These are phyloP conservation scores for Trichoderma gamsii DNA, from an alignment of 495 filamentous ascomycete genomes.

Conservation along the genomic window DNA sequence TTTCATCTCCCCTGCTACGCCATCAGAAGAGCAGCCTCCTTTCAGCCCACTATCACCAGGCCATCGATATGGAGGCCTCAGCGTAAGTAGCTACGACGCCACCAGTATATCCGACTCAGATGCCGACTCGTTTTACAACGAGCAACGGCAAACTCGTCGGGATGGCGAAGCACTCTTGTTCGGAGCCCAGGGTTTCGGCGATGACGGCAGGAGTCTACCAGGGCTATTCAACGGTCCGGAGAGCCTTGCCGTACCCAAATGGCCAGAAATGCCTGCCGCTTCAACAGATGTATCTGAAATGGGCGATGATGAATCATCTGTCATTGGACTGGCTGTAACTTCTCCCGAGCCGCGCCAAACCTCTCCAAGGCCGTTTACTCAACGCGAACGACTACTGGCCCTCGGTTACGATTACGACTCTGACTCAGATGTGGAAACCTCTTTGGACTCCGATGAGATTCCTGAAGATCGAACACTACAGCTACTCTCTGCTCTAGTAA, in stretches of 20 bases:
- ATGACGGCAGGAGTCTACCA: slow-evolving; percentile 30
- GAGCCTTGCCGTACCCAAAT: background rate
- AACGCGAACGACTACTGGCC: background rate
- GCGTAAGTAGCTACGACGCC: slow-evolving; percentile 7
- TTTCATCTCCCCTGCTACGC: background rate
- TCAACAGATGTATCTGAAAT: background rate
- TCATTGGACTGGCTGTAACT: background rate
- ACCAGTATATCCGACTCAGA: slow-evolving; percentile 1
- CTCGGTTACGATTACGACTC: slow-evolving; percentile 7
- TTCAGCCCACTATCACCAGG: slow-evolving; percentile 2
- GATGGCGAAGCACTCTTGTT: slow-evolving; percentile 43
- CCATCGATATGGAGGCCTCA: slow-evolving; percentile 17
- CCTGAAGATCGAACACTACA: background rate
- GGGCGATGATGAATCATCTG: background rate
- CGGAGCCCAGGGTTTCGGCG: slow-evolving; percentile 32
- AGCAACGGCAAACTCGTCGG: slow-evolving; percentile 27
- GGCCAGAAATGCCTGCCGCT: slow-evolving; percentile 6
- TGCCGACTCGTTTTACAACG: slow-evolving; percentile 28
- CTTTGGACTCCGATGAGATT: background rate
- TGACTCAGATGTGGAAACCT: background rate
- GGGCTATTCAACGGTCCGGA: slow-evolving; percentile 28
- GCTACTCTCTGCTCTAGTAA: background rate
- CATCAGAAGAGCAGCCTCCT: background rate
- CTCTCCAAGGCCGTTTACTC: background rate
- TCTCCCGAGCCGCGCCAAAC: background rate